Evolutionary conservation across 805 yeast species (phyloP).

Genomic region (Citeromyces nyonsensis): DNA sequence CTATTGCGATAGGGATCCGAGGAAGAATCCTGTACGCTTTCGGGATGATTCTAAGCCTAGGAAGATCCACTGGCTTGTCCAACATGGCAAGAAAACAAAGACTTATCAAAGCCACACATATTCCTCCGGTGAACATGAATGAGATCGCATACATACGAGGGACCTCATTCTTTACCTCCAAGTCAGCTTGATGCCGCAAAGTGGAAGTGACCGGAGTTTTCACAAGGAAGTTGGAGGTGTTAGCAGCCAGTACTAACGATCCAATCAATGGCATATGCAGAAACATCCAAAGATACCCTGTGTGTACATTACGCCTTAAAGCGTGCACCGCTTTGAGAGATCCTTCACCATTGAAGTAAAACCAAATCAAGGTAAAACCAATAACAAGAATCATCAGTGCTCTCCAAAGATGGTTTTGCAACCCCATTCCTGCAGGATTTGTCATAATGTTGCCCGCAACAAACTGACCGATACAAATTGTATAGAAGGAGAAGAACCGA

Average conservation of each 20-base stretch:
- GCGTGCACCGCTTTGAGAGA: conserved; percentile 33
- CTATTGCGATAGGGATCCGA: conserved; percentile 10
- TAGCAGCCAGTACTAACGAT: conserved; percentile 37
- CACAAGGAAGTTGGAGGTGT: conserved; percentile 14
- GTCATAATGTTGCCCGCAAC: conserved; percentile 33
- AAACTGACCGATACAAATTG: conserved; percentile 55
- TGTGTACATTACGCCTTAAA: conserved; percentile 25
- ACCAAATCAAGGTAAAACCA: conserved; percentile 32
- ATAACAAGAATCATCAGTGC: conserved; percentile 30
- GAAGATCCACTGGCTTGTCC: conserved; percentile 27
- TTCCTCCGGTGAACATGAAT: conserved; percentile 37
- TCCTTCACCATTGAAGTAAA: conserved; percentile 42
- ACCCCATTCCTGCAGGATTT: conserved; percentile 26
- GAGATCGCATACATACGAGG: conserved; percentile 22
- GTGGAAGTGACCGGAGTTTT: background rate
- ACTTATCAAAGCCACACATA: conserved; percentile 24
- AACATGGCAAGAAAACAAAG: conserved; percentile 23
- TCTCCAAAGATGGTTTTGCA: conserved; percentile 24
- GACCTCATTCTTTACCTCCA: conserved; percentile 8
- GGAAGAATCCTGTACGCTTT: conserved; percentile 21
- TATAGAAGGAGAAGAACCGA: conserved; percentile 37
- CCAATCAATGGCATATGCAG: conserved; percentile 36
- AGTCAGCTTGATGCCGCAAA: too few relatives aligned
- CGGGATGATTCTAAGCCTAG: conserved; percentile 13
- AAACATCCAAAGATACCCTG: conserved; percentile 30